A percentile compares a stretch with the other conserved stretches of the same genome.
phyloP scores from a whole-genome alignment of 2,329 filamentous ascomycete species.

The Seiridium cupressi region DNA sequence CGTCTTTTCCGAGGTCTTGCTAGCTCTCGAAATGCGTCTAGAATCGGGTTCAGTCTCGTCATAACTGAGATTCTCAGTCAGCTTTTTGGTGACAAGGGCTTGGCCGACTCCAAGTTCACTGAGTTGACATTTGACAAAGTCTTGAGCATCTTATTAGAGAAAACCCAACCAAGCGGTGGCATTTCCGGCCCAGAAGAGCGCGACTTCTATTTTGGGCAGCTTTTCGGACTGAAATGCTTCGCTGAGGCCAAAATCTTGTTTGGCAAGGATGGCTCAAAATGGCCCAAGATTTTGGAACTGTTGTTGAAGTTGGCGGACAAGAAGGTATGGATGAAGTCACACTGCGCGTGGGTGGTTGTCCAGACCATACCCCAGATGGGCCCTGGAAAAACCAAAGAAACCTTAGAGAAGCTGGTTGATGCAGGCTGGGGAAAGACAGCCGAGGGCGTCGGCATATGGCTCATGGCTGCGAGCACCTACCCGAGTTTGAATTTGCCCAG shows the following conservation, averaged over 20 bases:
- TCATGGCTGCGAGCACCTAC: slow-evolving; percentile 65
- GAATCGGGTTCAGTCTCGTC: slow-evolving; percentile 86
- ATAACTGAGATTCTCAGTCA: slow-evolving; percentile 77
- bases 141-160: slow-evolving; percentile 51
- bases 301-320: slow-evolving; percentile 73
- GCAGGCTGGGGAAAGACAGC: slow-evolving; percentile 74
- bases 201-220: slow-evolving; percentile 78
- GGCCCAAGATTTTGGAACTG: slow-evolving; percentile 67
- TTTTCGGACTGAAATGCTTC: slow-evolving; percentile 86
- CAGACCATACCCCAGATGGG: slow-evolving; percentile 66
- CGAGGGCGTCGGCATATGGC: slow-evolving; percentile 88
- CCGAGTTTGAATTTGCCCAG: slow-evolving; percentile 62
- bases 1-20: slow-evolving; percentile 84
- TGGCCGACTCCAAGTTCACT: slow-evolving; percentile 46
- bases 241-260: slow-evolving; percentile 77
- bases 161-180: slow-evolving; percentile 53
- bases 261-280: slow-evolving; percentile 50
- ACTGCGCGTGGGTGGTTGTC: slow-evolving; percentile 81
- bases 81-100: slow-evolving; percentile 55
- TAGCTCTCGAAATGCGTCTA: slow-evolving; percentile 83
- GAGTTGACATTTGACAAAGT: slow-evolving; percentile 56
- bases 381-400: slow-evolving; percentile 56
- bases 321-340: slow-evolving; percentile 86
- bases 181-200: slow-evolving; percentile 72
- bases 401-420: slow-evolving; percentile 60